Evolutionary conservation across 148 eudicot species (phyloP).

Genomic region (Fagopyrum esculentum): DNA sequence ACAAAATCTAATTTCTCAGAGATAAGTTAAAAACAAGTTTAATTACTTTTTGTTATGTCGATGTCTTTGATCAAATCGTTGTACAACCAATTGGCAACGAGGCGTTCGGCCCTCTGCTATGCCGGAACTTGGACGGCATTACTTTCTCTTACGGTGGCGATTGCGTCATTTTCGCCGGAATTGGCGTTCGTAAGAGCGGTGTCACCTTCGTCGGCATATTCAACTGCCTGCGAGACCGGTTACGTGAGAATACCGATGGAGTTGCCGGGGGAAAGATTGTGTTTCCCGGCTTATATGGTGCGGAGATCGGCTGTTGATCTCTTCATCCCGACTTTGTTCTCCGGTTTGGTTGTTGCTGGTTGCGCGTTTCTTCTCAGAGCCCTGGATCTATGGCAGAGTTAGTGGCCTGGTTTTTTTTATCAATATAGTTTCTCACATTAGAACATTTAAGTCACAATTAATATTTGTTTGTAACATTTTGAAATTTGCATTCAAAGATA

Average conservation of each 20-base stretch:
- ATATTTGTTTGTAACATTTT: too few relatives aligned
- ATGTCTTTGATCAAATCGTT: constrained; percentile 12
- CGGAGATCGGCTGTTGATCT: constrained; percentile 26
- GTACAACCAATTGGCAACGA: constrained; percentile 13
- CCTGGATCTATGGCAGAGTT: constrained; percentile 3
- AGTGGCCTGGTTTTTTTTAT: background rate
- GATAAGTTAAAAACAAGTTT: background rate
- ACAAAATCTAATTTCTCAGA: background rate
- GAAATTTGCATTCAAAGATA: too few relatives aligned
- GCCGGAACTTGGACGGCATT: constrained; percentile 26
- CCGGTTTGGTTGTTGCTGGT: constrained; percentile 24
- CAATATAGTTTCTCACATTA: too few relatives aligned
- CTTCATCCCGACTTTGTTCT: constrained; percentile 26
- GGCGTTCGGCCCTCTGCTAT: constrained; percentile 3
- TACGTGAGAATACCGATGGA: constrained; percentile 29
- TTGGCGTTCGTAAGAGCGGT: constrained; percentile 24
- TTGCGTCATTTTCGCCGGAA: constrained; percentile 25
- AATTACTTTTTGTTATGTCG: constrained; percentile 13
- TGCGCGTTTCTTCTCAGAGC: constrained; percentile 23
- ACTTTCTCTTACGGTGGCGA: constrained; percentile 20
- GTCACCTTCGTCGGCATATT: constrained; percentile 18
- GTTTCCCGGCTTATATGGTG: constrained; percentile 25
- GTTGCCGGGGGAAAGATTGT: constrained; percentile 28
- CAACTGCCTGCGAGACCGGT: constrained; percentile 15
- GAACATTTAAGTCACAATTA: too few relatives aligned